These are phyloP conservation scores for Malassezia restricta DNA, from an alignment of 1,284 basidiomycete genomes.

Conservation along the genomic window DNA sequence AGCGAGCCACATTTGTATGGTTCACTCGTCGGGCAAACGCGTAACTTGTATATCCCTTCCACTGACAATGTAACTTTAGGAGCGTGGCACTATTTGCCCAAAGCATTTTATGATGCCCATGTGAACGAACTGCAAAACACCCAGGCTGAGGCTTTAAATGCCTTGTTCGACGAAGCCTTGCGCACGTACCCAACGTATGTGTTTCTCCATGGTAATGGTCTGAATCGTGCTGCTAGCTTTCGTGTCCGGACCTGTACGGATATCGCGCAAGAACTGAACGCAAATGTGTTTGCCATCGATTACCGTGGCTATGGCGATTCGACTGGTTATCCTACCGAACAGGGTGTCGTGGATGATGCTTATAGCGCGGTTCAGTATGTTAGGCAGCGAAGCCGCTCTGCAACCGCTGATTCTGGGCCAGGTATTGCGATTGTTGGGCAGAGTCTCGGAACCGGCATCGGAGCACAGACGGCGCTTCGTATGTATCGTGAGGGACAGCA, in stretches of 20 bases:
- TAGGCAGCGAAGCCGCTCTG: constrained; percentile 26
- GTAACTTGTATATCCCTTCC: constrained; percentile 61
- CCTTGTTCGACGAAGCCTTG: constrained; percentile 16
- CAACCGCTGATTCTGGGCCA: constrained; percentile 37
- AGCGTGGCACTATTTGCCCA: constrained; percentile 8
- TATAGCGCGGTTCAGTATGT: constrained; percentile 70
- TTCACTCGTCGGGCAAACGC: constrained; percentile 60
- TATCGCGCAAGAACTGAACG: constrained; percentile 56
- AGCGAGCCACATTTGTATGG: constrained; percentile 17
- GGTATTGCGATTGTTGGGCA: constrained; percentile 65
- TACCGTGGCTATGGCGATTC: constrained; percentile 90
- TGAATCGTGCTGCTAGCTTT: constrained; percentile 57
- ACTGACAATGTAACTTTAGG: constrained; percentile 67
- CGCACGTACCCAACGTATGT: constrained; percentile 21
- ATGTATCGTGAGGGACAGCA: constrained; percentile 47
- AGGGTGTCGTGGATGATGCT: constrained; percentile 64
- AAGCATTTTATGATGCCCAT: constrained; percentile 14
- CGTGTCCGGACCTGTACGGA: constrained; percentile 58
- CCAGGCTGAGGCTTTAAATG: neutral
- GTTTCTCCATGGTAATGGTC: constrained; percentile 77
- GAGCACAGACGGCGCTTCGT: constrained; percentile 55
- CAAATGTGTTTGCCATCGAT: constrained; percentile 72
- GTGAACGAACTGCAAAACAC: neutral
- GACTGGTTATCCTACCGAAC: constrained; percentile 61
- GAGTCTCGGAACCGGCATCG: constrained; percentile 68